Evolutionary conservation across 2,329 filamentous ascomycete genomes (phyloP).

Genomic region (Paraphoma sp.): DNA sequence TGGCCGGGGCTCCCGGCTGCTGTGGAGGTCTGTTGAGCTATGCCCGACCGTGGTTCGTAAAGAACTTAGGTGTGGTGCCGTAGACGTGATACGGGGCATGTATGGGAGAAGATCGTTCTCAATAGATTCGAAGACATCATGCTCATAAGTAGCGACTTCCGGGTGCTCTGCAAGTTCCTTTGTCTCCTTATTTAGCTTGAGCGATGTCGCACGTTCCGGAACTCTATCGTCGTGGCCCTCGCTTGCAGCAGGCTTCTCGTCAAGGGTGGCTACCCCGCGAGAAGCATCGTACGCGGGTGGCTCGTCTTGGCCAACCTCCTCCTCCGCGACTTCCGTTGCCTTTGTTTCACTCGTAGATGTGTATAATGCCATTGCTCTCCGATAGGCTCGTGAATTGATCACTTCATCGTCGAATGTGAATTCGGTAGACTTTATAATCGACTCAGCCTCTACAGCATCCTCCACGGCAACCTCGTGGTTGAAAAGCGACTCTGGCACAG

Average conservation of each 20-base stretch:
- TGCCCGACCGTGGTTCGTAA: neutral
- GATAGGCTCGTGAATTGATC: slow-evolving; percentile 40
- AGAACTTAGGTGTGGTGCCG: slow-evolving; percentile 5
- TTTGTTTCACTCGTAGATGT: slow-evolving; percentile 1
- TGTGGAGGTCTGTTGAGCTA: neutral
- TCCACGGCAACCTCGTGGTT: slow-evolving; percentile 1
- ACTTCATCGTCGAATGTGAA: slow-evolving; percentile 43
- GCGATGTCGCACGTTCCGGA: neutral
- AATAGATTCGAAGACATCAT: slow-evolving; percentile 15
- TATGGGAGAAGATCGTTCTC: slow-evolving; percentile 22
- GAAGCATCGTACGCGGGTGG: slow-evolving; percentile 12
- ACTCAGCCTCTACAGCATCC: slow-evolving; percentile 19
- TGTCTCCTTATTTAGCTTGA: too few species aligned
- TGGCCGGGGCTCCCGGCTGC: neutral
- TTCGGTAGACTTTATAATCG: slow-evolving; percentile 28
- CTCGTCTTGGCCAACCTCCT: slow-evolving; percentile 13
- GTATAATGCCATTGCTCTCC: slow-evolving; percentile 34
- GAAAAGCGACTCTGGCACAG: slow-evolving; percentile 37
- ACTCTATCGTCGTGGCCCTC: neutral
- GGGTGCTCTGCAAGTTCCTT: too few species aligned
- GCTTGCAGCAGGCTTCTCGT: slow-evolving; percentile 1
- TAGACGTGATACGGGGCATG: slow-evolving; percentile 20
- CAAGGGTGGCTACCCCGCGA: neutral
- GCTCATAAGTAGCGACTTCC: neutral
- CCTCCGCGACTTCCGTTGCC: neutral